These are phyloP conservation scores for Cornus controversa DNA, from an alignment of 148 eudicot species.

Conservation along the genomic window DNA sequence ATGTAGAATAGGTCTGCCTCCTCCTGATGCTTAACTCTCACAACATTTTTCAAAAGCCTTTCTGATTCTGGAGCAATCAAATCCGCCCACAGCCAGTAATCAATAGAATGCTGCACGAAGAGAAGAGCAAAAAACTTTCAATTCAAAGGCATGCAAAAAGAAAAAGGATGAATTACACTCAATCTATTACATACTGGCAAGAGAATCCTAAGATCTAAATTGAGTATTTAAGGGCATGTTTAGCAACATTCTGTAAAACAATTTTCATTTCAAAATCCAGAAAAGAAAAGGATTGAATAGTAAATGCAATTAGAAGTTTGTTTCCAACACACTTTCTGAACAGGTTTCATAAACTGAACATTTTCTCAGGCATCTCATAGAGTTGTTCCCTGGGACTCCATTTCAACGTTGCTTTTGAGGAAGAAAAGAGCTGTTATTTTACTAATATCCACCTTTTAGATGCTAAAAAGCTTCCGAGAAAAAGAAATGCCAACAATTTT, in stretches of 20 bases:
- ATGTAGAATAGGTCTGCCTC: slow-evolving; percentile 92
- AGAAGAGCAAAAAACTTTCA: slow-evolving; percentile 1
- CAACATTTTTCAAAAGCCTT: slow-evolving; percentile 72
- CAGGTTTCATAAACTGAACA: too few species aligned
- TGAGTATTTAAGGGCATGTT: neutral
- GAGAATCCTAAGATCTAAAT: neutral
- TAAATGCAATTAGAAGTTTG: too few species aligned
- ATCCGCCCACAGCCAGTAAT: slow-evolving; percentile 97
- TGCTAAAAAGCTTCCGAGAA: too few species aligned
- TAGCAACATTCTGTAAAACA: neutral
- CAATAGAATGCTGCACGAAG: slow-evolving; percentile 79
- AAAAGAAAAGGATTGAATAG: neutral
- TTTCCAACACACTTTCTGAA: too few species aligned
- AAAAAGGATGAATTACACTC: neutral
- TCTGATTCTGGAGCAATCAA: slow-evolving; percentile 82
- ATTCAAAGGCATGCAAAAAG: neutral
- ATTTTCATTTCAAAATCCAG: neutral
- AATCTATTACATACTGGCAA: neutral
- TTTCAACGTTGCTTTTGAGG: too few species aligned
- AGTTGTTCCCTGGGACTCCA: too few species aligned
- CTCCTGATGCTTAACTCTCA: slow-evolving; percentile 70
- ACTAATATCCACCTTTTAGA: too few species aligned
- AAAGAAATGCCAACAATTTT: neutral
- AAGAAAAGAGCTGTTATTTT: too few species aligned
- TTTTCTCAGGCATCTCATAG: too few species aligned